Evolutionary conservation across 2,329 filamentous ascomycete genomes (phyloP), one percentile per base, ranked within the genome.

Genomic region (Fusarium redolens): DNA sequence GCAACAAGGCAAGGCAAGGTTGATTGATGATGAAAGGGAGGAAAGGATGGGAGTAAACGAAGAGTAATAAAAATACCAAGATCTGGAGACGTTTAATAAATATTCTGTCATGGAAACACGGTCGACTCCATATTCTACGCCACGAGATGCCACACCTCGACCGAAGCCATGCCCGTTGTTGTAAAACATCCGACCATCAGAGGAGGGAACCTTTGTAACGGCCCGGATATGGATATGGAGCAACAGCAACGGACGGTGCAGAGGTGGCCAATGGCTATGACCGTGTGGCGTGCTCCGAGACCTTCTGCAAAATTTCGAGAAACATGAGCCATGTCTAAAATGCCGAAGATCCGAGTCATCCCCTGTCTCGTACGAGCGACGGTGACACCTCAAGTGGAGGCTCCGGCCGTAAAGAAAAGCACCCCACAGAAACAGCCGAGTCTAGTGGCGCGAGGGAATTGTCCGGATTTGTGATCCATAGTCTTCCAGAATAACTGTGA

Each of bases 181-280:
- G 71, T 61, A 57, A 73, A 70, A 70, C 70, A 64, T 73, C 66
- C 70, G 70, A 71, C 47, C n/a, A n/a, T 37, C 58, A 64, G 55
- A 68, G 71, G 68, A 59, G 63, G 71, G 71, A 72, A 72, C 71
- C 68, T 74, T 74, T 74, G 71, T 51, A 75, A 75, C 66, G 71
- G 71, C 57, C 71, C 71, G 71, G 72, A 71, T 68, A 50, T 48
- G 61, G 66, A 5, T 51, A 35, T 51, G 48, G 48, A 51, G 48
- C 48, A 51, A 25, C n/a, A 33, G 68, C 45, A 55, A 52, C 48
- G 59, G 43, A 43, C 35, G 54, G 40, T 25, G 25, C 20, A 17
- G 17, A 51, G 30, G 50, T 47, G 62, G 61, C 67, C 68, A 75
- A 73, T 66, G 59, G 57, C 72, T 64, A 47, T 61, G 65, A 38